Percentiles rank a stretch among this genome's conserved stretches.
phyloP scores from a whole-genome alignment of 2,329 filamentous ascomycete species.

The Aureobasidium namibiae region DNA sequence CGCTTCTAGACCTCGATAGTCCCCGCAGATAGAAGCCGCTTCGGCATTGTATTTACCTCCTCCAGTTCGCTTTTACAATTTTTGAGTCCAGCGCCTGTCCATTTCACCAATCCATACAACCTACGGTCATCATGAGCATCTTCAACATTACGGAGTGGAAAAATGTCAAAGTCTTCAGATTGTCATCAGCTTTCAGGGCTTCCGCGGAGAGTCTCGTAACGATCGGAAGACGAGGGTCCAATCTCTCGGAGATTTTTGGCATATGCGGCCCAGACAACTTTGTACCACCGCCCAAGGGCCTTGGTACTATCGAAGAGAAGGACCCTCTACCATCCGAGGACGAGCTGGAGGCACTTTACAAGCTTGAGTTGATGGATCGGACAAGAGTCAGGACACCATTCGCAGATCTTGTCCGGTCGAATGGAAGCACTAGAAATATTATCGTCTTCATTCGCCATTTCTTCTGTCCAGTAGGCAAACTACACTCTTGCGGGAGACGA shows the following conservation, averaged over 20 bases:
- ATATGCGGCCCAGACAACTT: not conserved
- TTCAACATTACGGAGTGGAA: not conserved
- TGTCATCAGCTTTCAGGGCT: too few species aligned
- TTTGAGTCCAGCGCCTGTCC: too few species aligned
- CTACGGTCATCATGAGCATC: not conserved
- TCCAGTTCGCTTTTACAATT: too few species aligned
- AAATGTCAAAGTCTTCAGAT: not conserved
- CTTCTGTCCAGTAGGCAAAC: constrained; percentile 22
- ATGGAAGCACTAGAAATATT: constrained; percentile 18
- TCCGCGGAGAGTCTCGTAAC: not conserved
- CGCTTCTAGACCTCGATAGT: too few species aligned
- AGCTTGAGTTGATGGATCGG: not conserved
- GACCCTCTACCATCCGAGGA: not conserved
- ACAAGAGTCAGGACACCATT: not conserved
- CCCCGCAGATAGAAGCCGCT: too few species aligned
- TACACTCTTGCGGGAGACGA: not conserved
- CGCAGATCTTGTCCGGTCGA: not conserved
- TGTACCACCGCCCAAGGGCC: not conserved
- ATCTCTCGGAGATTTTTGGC: not conserved
- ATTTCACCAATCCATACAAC: too few species aligned
- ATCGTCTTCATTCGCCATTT: constrained; percentile 34
- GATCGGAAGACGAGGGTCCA: not conserved
- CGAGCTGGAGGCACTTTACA: not conserved
- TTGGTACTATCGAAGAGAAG: not conserved
- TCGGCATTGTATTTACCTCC: too few species aligned